A percentile compares a stretch with the other conserved stretches of the same genome.
Evolutionary conservation across 257 asterid species (phyloP).

Genomic region (Vinca minor): DNA sequence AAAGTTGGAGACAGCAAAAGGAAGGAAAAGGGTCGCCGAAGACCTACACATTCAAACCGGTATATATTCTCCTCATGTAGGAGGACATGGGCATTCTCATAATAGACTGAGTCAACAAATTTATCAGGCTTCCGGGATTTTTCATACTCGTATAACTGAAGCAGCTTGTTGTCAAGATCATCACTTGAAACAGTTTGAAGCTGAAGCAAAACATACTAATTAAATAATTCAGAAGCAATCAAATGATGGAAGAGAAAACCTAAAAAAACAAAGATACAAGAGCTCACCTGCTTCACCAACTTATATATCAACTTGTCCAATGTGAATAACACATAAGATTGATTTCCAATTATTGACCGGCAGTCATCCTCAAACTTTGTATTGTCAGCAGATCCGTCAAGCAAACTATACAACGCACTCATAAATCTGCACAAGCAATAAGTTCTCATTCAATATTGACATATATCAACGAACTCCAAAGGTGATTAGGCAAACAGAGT

Average conservation of each 20-base stretch:
- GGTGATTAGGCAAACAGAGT: background rate
- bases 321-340: constrained; percentile 82
- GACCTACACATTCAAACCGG: constrained; percentile 61
- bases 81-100: constrained; percentile 40
- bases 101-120: constrained; percentile 35
- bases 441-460: background rate
- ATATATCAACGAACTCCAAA: background rate
- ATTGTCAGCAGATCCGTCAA: constrained; percentile 90
- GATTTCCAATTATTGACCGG: constrained; percentile 85
- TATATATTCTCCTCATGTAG: constrained; percentile 39
- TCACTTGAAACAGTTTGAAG: constrained; percentile 44
- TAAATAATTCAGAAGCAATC: background rate
- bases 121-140: constrained; percentile 35
- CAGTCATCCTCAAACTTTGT: constrained; percentile 93
- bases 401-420: constrained; percentile 72
- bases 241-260: background rate
- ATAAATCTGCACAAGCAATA: constrained; percentile 58
- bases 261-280: constrained; percentile 1
- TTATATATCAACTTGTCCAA: constrained; percentile 88
- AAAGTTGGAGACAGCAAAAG: constrained; percentile 1
- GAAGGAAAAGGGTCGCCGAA: constrained; percentile 8
- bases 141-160: constrained; percentile 41
- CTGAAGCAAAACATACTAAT: constrained; percentile 20
- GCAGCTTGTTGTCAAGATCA: constrained; percentile 39
- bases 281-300: constrained; percentile 74